phyloP scores from a whole-genome alignment of 768 basidiomycete species.

The Boletus tylopilopsis region DNA sequence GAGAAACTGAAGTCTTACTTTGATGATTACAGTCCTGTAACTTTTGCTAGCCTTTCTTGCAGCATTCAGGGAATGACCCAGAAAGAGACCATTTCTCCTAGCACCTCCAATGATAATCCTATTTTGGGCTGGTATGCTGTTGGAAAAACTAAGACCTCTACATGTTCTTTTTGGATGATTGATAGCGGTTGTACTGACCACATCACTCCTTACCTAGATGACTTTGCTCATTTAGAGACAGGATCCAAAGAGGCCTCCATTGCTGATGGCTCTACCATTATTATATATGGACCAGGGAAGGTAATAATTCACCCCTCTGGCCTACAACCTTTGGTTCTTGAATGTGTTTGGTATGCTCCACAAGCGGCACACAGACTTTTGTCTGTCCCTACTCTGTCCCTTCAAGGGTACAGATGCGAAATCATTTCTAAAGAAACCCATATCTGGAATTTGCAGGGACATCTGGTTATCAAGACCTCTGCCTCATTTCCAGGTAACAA shows the following conservation, averaged over 20 bases:
- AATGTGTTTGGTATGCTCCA: not conserved
- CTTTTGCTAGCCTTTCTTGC: too few species aligned
- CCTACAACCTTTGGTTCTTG: not conserved
- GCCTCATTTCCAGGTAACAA: not conserved
- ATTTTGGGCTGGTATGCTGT: too few species aligned
- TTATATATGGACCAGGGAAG: not conserved
- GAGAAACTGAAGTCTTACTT: too few species aligned
- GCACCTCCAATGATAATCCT: too few species aligned
- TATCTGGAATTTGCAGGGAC: not conserved
- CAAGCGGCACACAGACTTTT: not conserved
- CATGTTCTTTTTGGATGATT: not conserved
- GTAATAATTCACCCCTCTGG: not conserved
- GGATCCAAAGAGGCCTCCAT: fast-evolving
- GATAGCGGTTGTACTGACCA: not conserved
- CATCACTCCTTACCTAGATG: not conserved
- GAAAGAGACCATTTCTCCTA: too few species aligned
- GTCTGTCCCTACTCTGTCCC: not conserved
- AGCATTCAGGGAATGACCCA: too few species aligned
- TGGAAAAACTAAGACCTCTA: too few species aligned
- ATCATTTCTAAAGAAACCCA: not conserved
- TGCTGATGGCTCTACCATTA: not conserved
- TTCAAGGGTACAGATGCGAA: not conserved
- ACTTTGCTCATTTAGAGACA: not conserved
- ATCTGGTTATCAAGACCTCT: not conserved
- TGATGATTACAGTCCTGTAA: too few species aligned